These are phyloP conservation scores for Triangularia setosa DNA, from an alignment of 2,329 filamentous ascomycete species.

Conservation along the genomic window DNA sequence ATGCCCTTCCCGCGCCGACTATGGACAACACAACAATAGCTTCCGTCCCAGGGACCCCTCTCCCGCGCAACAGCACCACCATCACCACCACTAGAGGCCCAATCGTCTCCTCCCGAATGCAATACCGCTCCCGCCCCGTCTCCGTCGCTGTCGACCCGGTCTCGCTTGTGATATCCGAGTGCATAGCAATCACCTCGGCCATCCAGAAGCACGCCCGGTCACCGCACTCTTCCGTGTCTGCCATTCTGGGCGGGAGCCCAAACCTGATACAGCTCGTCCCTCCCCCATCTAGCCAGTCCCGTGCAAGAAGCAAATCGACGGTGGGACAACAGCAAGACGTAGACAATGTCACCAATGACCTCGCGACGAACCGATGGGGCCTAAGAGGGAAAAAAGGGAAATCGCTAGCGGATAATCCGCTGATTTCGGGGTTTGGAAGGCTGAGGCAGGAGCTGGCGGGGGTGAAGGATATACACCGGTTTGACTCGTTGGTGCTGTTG, in stretches of 20 bases:
- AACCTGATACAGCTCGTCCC: conserved; percentile 53
- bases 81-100: conserved; percentile 15
- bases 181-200: conserved; percentile 94
- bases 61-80: conserved; percentile 18
- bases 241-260: conserved; percentile 78
- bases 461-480: conserved; percentile 81
- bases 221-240: conserved; percentile 92
- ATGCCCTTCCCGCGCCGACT: conserved; percentile 17
- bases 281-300: conserved; percentile 37
- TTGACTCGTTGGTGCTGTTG: conserved; percentile 84
- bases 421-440: conserved; percentile 92
- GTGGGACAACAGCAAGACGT: conserved; percentile 24
- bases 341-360: conserved; percentile 48
- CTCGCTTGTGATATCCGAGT: conserved; percentile 94
- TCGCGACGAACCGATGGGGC: conserved; percentile 80
- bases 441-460: conserved; percentile 82
- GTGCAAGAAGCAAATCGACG: conserved; percentile 40
- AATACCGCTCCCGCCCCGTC: conserved; percentile 59
- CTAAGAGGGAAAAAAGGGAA: conserved; percentile 91
- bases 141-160: conserved; percentile 86
- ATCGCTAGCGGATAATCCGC: conserved; percentile 94
- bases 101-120: conserved; percentile 43
- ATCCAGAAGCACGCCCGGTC: conserved; percentile 98
- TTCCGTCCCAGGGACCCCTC: conserved; percentile 26
- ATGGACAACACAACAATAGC: conserved; percentile 26